Evolutionary conservation across 768 basidiomycete genomes (phyloP), one percentile per base, ranked within the genome.

Genomic region (Tephrocybe sp.): DNA sequence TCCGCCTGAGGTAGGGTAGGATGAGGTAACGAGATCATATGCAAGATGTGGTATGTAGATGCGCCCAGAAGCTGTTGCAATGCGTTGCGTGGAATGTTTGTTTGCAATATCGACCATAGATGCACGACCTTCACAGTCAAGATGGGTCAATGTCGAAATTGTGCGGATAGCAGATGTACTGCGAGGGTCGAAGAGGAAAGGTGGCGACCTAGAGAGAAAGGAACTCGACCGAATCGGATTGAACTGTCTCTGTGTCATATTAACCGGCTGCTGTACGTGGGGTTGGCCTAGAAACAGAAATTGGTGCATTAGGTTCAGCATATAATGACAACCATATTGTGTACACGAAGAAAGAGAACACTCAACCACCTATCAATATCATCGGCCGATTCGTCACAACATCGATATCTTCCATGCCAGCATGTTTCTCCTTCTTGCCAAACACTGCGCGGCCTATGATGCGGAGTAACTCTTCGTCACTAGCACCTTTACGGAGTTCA

Each of bases 281-380:
- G 50, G n/a, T n/a, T 49, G 43, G 30, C 51, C 60, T 61, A 47
- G 38, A 42, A 59, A 50, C 21, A 32, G 42, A 42, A 40, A 25
- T 15, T 12, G 22, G 22, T 57, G 42, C 49, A 53, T 61, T 52
- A 59, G 53, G 47, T 34, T 21, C 35, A 42, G 25, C n/a, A 47
- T 52, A 55, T 56, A 52, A 27, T 39, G 56, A 49, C 51, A 52
- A 46, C 49, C 18, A 60, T 53, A 40, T 47, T 54, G 39, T 57
- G 53, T 64, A 59, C 55, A 58, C 50, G 51, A 57, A 63, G 44
- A 45, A 55, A 62, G 62, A 63, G 53, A 64, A 65, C 62, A 82
- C 80, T 89, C 80, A 95, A 85, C 92, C 92, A 69, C 92, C 93
- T 67, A 95, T 95, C 53, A 91, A 72, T 55, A 94, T 94, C 92